phyloP scores from a whole-genome alignment of 805 yeast species.

The Candida alai region DNA sequence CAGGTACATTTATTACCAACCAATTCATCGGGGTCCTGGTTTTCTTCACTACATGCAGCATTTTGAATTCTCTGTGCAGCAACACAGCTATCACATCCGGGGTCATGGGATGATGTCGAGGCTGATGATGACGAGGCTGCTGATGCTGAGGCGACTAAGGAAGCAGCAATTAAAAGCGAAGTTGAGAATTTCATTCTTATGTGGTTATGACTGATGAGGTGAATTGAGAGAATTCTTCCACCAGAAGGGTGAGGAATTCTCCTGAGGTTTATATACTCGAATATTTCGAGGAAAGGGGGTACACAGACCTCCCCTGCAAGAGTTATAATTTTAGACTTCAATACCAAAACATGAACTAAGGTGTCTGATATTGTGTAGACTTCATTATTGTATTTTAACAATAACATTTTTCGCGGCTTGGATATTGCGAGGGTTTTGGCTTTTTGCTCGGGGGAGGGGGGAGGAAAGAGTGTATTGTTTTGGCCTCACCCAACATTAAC shows the following conservation, averaged over 20 bases:
- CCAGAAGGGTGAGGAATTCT: too few relatives aligned
- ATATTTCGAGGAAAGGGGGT: too few relatives aligned
- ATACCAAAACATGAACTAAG: too few relatives aligned
- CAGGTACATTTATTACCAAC: constrained; percentile 1
- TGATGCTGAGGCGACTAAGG: neutral
- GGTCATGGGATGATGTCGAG: neutral
- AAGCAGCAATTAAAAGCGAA: constrained; percentile 1
- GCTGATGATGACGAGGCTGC: neutral
- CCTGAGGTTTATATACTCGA: neutral
- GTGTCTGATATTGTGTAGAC: too few relatives aligned
- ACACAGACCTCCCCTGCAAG: too few relatives aligned
- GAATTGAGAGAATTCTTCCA: neutral
- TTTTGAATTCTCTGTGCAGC: neutral
- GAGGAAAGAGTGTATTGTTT: too few relatives aligned
- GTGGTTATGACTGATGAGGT: neutral
- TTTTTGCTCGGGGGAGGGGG: too few relatives aligned
- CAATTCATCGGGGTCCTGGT: neutral
- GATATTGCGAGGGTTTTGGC: too few relatives aligned
- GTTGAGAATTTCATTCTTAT: constrained; percentile 1
- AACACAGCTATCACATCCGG: constrained; percentile 1
- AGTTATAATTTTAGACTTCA: too few relatives aligned
- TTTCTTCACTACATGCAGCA: constrained; percentile 4
- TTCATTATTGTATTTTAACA: too few relatives aligned
- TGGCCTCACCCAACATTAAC: too few relatives aligned
- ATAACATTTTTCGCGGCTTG: too few relatives aligned